Base-by-base conservation (phyloP, 2,329 filamentous ascomycete species). In the Aspergillus neoniger region DNA sequence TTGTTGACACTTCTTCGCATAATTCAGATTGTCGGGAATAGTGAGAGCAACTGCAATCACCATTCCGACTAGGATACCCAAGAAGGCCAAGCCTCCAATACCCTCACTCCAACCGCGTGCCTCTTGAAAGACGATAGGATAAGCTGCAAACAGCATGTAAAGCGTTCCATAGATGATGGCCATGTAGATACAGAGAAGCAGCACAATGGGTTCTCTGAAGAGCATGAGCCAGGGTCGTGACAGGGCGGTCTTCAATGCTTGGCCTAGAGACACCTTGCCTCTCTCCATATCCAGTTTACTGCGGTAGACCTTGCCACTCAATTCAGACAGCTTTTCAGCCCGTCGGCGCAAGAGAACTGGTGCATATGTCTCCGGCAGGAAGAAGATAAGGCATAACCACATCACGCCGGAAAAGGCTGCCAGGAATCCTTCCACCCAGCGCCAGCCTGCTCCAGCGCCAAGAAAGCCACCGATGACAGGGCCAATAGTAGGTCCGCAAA, bases 391-490 rank as follows among this genome's bases (percentile, higher is more conserved):
- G 2, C 69, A 25, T 28, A 77, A 68, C 74, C 85, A 88, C 52
- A 89, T 80, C 9, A 81, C 75, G 7, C 85, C 86, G 2, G 85
- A 87, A 70, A 90, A 88, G 61, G 86, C 85, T 51, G 84, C 81
- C 70, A 87, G 81, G 51, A 90, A 74, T 1, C 86, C 86, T 71
- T 85, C 80, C n/a, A 91, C 84, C 89, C 88, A 91, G 67, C 86
- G 79, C 89, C 89, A 91, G 15, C 87, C 88, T 12, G 81, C 82
- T 2, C 81, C 79, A 71, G 87, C 81, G 8, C 86, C 85, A 1
- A 90, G 77, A 72, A 91, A 91, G 2, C 88, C 88, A 63, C 86
- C 86, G 4, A 84, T 83, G 50, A 91, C 86, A 1, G 89, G 89
- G 0, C 88, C 87, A 70, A 78, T 85, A 56, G 76, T 83, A 0